Base-by-base conservation (phyloP, 768 basidiomycete species). In the Rhodosporidiobolus odoratus region DNA sequence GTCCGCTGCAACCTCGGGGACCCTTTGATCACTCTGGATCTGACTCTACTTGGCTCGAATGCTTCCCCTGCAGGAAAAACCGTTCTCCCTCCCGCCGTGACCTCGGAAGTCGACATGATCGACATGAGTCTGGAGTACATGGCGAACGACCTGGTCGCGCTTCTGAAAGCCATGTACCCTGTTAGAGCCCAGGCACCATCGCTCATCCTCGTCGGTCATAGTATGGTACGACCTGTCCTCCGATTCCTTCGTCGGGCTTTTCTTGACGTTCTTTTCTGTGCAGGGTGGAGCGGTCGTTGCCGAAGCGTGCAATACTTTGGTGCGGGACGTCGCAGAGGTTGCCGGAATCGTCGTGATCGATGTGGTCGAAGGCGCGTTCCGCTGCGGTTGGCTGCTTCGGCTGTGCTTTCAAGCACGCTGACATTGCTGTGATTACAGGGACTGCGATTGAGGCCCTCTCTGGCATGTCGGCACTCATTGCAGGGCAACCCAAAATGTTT, bases 371-470 rank as follows among this genome's bases (percentile, higher is more conserved):
- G 91, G 92, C 90, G 54, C n/a, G 78, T 68, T 10, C 4, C 21
- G n/a, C 9, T 2, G 30, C 52, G 1, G 52, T 16, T 4, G 13
- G 19, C 23, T 19, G 12, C 12, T 17, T 10, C 43, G n/a, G n/a
- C n/a, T n/a, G n/a, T 19, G 25, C 30, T 30, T 35, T 21, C 10
- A 12, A 9, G 3, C 13, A 21, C 16, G 21, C 9, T 17, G 25
- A 47, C 12, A 17, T 27, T 4, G 34, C 15, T 21, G 35, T n/a
- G 45, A 12, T 30, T 37, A 21, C 77, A 92, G 92, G 94, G 19
- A 90, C 92, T 34, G 94, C 96, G 0, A 82, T 97, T 38, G 96
- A 97, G 54, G 92, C 93, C 1, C 84, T 99, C 19, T 91, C 92
- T 0, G 86, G 90, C 75, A 99, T 99, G 96, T 87, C 90, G 69